phyloP scores from a whole-genome alignment of 2,329 filamentous ascomycete genomes.

The Hypoxylon sp. region DNA sequence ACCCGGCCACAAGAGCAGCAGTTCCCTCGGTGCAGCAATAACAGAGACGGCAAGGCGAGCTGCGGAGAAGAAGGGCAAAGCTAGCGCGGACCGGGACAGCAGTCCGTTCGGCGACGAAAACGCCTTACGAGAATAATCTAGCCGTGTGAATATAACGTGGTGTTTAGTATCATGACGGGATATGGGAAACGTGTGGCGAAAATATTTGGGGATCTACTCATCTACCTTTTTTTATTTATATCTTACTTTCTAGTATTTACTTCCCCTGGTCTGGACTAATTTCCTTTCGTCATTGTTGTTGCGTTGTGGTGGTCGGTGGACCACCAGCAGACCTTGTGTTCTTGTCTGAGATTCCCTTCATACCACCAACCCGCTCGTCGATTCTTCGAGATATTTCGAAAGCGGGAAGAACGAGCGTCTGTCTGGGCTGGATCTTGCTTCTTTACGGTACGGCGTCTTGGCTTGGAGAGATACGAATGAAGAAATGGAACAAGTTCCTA shows the following conservation, averaged over 20 bases:
- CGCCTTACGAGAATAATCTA: constrained; percentile 43
- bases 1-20: constrained; percentile 50
- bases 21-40: constrained; percentile 63
- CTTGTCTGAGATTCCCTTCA: constrained; percentile 33
- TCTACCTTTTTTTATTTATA: constrained; percentile 23
- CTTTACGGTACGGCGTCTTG: constrained; percentile 34
- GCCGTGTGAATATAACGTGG: constrained; percentile 22
- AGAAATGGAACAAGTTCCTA: constrained; percentile 22
- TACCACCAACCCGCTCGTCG: no score
- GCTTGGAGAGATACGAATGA: constrained; percentile 38
- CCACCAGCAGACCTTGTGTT: constrained; percentile 2
- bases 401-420: no score
- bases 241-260: constrained; percentile 40
- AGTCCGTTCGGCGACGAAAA: constrained; percentile 49
- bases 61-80: constrained; percentile 48
- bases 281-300: constrained; percentile 26
- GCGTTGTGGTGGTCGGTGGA: constrained; percentile 23
- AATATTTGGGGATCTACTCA: constrained; percentile 26
- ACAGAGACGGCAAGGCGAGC: constrained; percentile 59
- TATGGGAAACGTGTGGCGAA: constrained; percentile 33
- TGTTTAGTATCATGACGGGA: constrained; percentile 34
- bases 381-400: no score
- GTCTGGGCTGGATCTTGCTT: constrained; percentile 31
- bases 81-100: constrained; percentile 38
- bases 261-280: constrained; percentile 35